Base-by-base conservation (phyloP, 371 early-diverging fungal genomes). In the Rhizopus delemar region DNA sequence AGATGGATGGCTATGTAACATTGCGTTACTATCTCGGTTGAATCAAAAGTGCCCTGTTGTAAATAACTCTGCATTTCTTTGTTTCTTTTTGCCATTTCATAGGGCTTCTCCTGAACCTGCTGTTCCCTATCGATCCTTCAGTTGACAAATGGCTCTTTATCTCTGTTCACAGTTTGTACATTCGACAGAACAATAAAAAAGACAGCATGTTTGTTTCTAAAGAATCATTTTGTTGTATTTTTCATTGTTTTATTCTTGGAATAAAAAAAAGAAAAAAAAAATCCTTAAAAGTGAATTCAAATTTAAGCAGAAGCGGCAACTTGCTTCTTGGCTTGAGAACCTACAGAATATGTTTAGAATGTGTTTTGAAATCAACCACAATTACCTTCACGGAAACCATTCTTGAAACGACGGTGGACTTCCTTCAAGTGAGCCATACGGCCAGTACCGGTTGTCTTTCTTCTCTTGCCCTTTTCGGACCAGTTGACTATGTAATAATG, bases 61-160 rank as follows among this genome's bases (percentile, higher is more conserved):
- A 72, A 77, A 75, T 55, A 12, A 13, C 16, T 33, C 49, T 49
- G 35, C 29, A 4, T 0, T 13, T 2, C 11, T 29, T 48, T 38
- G 38, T 34, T 46, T 49, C 15, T 29, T 13, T 33, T 15, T 11
- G 28, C 31, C 29, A 29, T 32, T 35, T 51, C 41, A 22, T 32
- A 65, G 71, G 75, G 73, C 64, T 28, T 59, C 71, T 53, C 62
- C 61, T 52, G 67, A 78, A 65, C 60, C 79, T 55, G 74, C 80
- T 68, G 86, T 85, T 38, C 72, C 22, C 78, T 58, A 85, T 88
- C 63, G 88, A 92, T 62, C 77, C 86, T 59, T 84, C 86, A 41
- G 86, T 96, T 68, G 93, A 94, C 88, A 96, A 96, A 89, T 96
- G 97, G 97, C 96, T 95, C 89, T 97, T 90, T 84, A 89, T 96